Base-by-base conservation (phyloP, 2,329 filamentous ascomycete species). In the Pseudogymnoascus sp. region DNA sequence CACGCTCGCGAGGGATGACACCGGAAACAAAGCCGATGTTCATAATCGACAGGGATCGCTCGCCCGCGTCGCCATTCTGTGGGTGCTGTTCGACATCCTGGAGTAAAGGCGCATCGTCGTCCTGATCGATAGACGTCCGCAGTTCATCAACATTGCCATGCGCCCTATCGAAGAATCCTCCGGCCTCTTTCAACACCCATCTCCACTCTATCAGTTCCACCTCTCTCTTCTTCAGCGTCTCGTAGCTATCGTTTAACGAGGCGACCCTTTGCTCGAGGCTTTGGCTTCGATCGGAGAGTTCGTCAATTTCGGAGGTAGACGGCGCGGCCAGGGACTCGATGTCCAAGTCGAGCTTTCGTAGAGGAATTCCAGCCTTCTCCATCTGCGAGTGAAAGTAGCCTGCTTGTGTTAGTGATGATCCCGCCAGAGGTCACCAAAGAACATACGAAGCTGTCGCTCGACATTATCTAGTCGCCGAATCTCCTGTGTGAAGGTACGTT, bases 1-100 rank as follows among this genome's bases (percentile, higher is more conserved):
- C 93, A 61, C 93, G 87, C 73, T 97, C 93, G 63, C 95, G 87
- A 38, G 90, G 86, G 71, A 99, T 97, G 70, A 97, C 95, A 77
- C 95, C 95, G 63, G 95, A 90, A 62, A 99, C 93, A 72, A 99
- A 99, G 9, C 95, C 95, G 74, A 99, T 99, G 78, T 97, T 97
- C 90, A 97, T 96, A 67, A 92, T 91, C 5, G 91, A 95, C 77
- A 99, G 97, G 44, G 91, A 95, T 68, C 89, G 86, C 73, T 95
- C 91, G 38, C 82, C 88, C n/a, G 80, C 79, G 61, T 79, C 78
- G 64, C 83, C 82, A 64, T 74, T 73, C 63, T 80, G 76, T 66
- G 81, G 82, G 73, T 93, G 87, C 74, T 96, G 90, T 76, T 99
- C 95, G 62, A 97, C 85, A 74, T 99, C 95, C 68, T 90, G 89